Evolutionary conservation across 495 filamentous ascomycete species (phyloP).

Genomic region (Hypoxylon lenormandii): DNA sequence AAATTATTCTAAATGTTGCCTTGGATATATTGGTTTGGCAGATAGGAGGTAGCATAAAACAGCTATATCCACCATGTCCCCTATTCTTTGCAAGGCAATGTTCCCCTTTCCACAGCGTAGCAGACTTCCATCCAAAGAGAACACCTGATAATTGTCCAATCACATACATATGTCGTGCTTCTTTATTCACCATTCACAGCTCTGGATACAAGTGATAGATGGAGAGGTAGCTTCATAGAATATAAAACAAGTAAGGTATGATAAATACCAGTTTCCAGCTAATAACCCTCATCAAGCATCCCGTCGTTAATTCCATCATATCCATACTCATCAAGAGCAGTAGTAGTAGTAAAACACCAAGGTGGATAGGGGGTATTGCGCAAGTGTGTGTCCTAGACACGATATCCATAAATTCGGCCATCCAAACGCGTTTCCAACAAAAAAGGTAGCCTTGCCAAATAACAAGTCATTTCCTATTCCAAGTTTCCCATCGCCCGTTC

Average conservation of each 20-base stretch:
- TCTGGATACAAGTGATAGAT: slow-evolving; percentile 13
- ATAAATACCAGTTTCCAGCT: slow-evolving; percentile 8
- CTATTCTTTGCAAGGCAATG: not conserved
- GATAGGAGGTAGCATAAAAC: too few species aligned
- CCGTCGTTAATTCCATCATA: slow-evolving; percentile 17
- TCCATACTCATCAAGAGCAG: slow-evolving; percentile 21
- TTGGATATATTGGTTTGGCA: too few species aligned
- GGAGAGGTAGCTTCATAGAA: slow-evolving; percentile 11
- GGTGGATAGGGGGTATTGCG: slow-evolving; percentile 33
- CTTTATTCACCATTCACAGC: not conserved
- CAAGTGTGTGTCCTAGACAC: slow-evolving; percentile 25
- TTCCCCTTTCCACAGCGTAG: not conserved
- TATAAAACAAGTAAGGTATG: slow-evolving; percentile 23
- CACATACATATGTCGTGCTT: slow-evolving; percentile 3
- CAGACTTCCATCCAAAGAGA: not conserved
- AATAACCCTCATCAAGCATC: slow-evolving; percentile 8
- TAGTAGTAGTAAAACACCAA: slow-evolving; percentile 3
- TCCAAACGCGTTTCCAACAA: slow-evolving; percentile 20
- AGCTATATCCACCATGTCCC: too few species aligned
- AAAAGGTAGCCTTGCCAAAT: slow-evolving; percentile 12
- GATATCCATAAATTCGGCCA: slow-evolving; percentile 16
- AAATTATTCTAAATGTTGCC: too few species aligned
- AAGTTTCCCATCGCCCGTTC: slow-evolving; percentile 12
- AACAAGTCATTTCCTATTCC: slow-evolving; percentile 2
- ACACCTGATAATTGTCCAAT: slow-evolving; percentile 1